phyloP scores from a whole-genome alignment of 169 alveolate genomes.

The Amoebophrya sp. region DNA sequence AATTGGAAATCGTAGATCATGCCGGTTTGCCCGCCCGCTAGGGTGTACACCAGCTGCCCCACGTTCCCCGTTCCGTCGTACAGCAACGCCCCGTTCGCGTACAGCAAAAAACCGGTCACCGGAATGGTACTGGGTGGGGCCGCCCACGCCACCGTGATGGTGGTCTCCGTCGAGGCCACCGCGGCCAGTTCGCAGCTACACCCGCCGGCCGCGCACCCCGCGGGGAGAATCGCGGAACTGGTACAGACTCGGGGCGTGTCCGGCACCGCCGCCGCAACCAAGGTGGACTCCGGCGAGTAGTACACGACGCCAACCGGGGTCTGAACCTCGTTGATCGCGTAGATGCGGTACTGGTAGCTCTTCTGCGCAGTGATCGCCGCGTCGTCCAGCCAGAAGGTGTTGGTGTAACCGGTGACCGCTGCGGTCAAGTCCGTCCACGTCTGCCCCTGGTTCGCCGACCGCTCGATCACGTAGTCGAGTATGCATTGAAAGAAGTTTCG shows the following conservation, averaged over 20 bases:
- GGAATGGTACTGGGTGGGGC: constrained; percentile 39
- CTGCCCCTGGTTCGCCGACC: constrained; percentile 27
- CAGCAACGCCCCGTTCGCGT: constrained; percentile 39
- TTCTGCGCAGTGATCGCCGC: neutral
- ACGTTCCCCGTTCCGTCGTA: constrained; percentile 44
- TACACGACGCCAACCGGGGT: constrained; percentile 13
- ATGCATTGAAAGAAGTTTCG: no score
- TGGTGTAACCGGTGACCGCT: constrained; percentile 30
- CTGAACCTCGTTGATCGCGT: neutral
- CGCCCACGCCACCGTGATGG: constrained; percentile 47
- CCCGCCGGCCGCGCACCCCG: neutral
- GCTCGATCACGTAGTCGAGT: constrained; percentile 46
- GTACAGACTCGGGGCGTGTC: constrained; percentile 33
- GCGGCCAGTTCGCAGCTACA: constrained; percentile 7
- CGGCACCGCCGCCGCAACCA: constrained; percentile 46
- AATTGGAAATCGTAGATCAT: constrained; percentile 47
- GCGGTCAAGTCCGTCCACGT: constrained; percentile 40
- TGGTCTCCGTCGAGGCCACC: constrained; percentile 46
- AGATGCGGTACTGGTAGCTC: constrained; percentile 7
- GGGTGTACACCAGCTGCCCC: constrained; percentile 36
- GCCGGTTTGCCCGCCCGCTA: constrained; percentile 44
- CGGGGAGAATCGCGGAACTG: neutral
- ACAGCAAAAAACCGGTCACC: constrained; percentile 44
- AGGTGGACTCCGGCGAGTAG: constrained; percentile 39
- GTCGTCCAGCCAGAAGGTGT: constrained; percentile 35